Conservation (phyloP, 352 stramenopile genomes). For the Pythium phragmitis region DNA sequence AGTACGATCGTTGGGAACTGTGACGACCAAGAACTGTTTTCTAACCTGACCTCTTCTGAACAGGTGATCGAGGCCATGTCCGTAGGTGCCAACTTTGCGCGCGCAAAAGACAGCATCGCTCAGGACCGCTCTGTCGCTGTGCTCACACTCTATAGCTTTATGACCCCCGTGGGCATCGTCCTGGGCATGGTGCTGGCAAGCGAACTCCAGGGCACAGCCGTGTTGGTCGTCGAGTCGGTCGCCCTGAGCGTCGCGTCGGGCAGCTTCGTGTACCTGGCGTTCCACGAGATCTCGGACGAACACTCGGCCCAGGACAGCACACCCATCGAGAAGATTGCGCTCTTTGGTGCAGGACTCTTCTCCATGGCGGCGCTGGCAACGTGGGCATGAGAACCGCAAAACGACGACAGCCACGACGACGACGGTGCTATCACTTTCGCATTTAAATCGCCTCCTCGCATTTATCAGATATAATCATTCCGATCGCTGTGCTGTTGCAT, state of each 20-base stretch:
- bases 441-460: neutral
- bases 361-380: slow-evolving; percentile 54
- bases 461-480: neutral
- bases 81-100: slow-evolving; percentile 62
- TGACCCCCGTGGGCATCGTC: slow-evolving; percentile 63
- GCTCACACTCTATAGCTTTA: slow-evolving; percentile 62
- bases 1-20: neutral
- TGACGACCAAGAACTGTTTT: neutral
- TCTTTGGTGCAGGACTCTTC: slow-evolving; percentile 46
- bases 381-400: slow-evolving; percentile 33
- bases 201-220: slow-evolving; percentile 40
- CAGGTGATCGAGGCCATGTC: slow-evolving; percentile 70
- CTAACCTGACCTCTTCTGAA: no score
- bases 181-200: slow-evolving; percentile 56
- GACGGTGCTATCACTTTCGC: no score
- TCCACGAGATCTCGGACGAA: slow-evolving; percentile 67
- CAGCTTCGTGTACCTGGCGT: slow-evolving; percentile 70
- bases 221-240: slow-evolving; percentile 41
- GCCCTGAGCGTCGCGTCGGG: slow-evolving; percentile 54
- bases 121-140: slow-evolving; percentile 46
- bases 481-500: no score
- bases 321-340: slow-evolving; percentile 44
- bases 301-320: slow-evolving; percentile 38
- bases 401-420: no score
- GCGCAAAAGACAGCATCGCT: slow-evolving; percentile 49